Percentiles rank a stretch among this genome's conserved stretches.
Conservation (phyloP, 805 yeast species). For the Komagataella pastoris region DNA sequence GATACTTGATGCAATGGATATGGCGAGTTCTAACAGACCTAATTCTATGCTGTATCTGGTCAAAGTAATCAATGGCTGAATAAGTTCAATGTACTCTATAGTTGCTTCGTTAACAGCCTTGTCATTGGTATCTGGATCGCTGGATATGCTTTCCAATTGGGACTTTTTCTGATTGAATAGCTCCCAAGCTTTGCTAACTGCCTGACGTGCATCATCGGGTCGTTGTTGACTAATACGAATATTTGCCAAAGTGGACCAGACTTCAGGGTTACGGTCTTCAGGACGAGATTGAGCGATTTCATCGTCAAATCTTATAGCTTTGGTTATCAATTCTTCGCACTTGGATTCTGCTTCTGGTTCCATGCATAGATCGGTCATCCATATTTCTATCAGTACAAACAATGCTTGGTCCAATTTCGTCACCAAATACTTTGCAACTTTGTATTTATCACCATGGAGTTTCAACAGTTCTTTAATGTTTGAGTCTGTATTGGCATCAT, state of each 20-base stretch:
- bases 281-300: slow-evolving; percentile 9
- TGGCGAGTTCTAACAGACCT: slow-evolving; percentile 54
- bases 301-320: slow-evolving; percentile 44
- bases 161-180: slow-evolving; percentile 42
- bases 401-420: slow-evolving; percentile 64
- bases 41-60: slow-evolving; percentile 69
- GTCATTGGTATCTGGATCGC: slow-evolving; percentile 11
- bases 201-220: slow-evolving; percentile 56
- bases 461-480: neutral
- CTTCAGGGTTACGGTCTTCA: slow-evolving; percentile 45
- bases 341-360: slow-evolving; percentile 73
- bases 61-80: slow-evolving; percentile 63
- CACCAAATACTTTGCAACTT: slow-evolving; percentile 21
- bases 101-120: slow-evolving; percentile 27
- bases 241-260: slow-evolving; percentile 72
- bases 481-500: neutral
- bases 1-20: slow-evolving; percentile 47
- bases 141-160: slow-evolving; percentile 27
- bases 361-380: slow-evolving; percentile 98
- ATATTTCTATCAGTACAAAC: slow-evolving; percentile 79
- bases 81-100: slow-evolving; percentile 46
- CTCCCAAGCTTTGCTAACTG: slow-evolving; percentile 60
- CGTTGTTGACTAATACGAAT: slow-evolving; percentile 82
- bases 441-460: slow-evolving; percentile 1
- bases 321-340: slow-evolving; percentile 61